Percentiles rank a stretch among this genome's conserved stretches.
These are phyloP conservation scores for Blastomyces percursus DNA, from an alignment of 2,329 filamentous ascomycete genomes.

Conservation along the genomic window DNA sequence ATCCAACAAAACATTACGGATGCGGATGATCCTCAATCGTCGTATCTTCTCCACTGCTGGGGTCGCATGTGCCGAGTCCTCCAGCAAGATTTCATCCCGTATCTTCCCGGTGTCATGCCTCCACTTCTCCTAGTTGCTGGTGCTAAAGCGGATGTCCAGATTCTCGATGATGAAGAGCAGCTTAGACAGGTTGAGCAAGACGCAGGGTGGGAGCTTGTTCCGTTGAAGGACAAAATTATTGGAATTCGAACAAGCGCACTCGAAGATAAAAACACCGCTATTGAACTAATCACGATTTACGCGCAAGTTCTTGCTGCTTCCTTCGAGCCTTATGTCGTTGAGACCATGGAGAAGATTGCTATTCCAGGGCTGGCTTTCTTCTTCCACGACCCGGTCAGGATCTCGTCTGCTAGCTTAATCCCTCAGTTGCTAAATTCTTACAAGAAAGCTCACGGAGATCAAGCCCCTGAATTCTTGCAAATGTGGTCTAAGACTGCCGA, in stretches of 20 bases:
- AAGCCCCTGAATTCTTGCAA: conserved; percentile 65
- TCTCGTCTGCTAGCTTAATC: conserved; percentile 87
- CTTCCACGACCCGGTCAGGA: conserved; percentile 95
- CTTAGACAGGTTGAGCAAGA: conserved; percentile 87
- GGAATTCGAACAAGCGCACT: conserved; percentile 94
- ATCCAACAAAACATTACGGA: conserved; percentile 84
- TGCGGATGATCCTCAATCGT: conserved; percentile 86
- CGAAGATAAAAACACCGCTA: conserved; percentile 99
- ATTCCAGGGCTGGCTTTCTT: conserved; percentile 92
- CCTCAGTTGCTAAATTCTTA: conserved; percentile 87
- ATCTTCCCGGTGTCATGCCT: conserved; percentile 86
- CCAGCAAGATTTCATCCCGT: conserved; percentile 80
- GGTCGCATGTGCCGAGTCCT: conserved; percentile 96
- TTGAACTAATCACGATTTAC: conserved; percentile 94
- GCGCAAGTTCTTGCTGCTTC: conserved; percentile 87
- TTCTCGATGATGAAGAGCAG: conserved; percentile 90
- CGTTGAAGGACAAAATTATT: conserved; percentile 94
- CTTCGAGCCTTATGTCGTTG: conserved; percentile 81
- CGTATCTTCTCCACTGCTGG: conserved; percentile 98
- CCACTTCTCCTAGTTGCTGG: conserved; percentile 82
- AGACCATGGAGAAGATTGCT: conserved; percentile 95
- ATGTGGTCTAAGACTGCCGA: conserved; percentile 79
- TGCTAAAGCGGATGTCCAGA: conserved; percentile 93
- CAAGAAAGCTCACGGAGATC: conserved; percentile 77
- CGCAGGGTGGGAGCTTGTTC: conserved; percentile 94